Percentiles rank a stretch among this genome's conserved stretches.
These are phyloP conservation scores for Alternaria novae-zelandiae DNA, from an alignment of 2,329 filamentous ascomycete species.

Conservation along the genomic window DNA sequence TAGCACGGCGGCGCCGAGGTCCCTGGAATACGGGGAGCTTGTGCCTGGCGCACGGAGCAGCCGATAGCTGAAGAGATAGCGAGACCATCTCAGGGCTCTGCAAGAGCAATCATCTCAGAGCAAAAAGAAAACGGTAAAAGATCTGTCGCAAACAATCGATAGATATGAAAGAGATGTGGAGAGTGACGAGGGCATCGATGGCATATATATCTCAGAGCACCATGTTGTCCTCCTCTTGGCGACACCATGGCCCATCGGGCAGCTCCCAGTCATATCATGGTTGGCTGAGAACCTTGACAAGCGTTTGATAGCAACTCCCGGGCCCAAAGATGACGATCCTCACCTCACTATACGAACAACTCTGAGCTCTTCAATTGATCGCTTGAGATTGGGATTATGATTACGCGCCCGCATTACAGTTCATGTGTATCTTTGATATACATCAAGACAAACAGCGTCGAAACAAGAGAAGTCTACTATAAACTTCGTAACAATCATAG, in stretches of 20 bases:
- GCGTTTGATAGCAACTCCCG: background rate
- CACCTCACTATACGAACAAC: background rate
- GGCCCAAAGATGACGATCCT: no score
- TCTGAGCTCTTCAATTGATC: background rate
- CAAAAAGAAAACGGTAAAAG: background rate
- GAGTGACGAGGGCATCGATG: background rate
- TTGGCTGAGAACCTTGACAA: background rate
- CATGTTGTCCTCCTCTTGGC: constrained; percentile 1
- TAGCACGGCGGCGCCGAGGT: background rate
- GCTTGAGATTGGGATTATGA: background rate
- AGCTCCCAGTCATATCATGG: background rate
- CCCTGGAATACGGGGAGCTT: background rate
- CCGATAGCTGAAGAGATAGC: background rate
- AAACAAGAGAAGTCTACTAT: background rate
- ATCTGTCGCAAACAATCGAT: background rate
- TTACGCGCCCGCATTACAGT: background rate
- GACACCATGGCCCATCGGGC: background rate
- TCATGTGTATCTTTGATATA: background rate
- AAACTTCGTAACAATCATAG: background rate
- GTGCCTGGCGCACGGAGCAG: background rate
- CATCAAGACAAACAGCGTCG: background rate
- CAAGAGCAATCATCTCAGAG: background rate
- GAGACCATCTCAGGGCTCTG: background rate
- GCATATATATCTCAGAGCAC: background rate
- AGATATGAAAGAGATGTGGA: background rate